phyloP scores from a whole-genome alignment of 495 filamentous ascomycete genomes.

The Penicillium angulare region DNA sequence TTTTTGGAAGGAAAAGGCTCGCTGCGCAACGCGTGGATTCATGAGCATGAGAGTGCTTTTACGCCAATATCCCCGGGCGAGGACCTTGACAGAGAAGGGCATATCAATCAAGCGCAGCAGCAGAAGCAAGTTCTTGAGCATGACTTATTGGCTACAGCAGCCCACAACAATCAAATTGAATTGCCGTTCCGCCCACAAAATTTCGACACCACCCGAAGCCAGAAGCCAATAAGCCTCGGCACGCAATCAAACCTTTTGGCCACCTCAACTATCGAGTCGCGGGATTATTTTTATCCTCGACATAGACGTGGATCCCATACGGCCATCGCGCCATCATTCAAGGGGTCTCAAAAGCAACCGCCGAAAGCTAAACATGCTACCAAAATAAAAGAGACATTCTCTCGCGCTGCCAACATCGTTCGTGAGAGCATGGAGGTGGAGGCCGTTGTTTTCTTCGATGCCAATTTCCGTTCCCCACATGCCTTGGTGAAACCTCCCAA shows the following conservation, averaged over 20 bases:
- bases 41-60: not conserved
- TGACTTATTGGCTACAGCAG: not conserved
- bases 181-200: not conserved
- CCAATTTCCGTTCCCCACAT: constrained; percentile 25
- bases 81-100: constrained; percentile 4
- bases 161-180: not conserved
- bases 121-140: constrained; percentile 13
- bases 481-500: constrained; percentile 8
- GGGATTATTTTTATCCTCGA: not conserved
- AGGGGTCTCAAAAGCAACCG: not conserved
- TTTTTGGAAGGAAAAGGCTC: constrained; percentile 20
- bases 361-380: constrained; percentile 4
- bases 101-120: constrained; percentile 17
- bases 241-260: not conserved
- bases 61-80: not conserved
- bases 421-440: constrained; percentile 50
- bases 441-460: constrained; percentile 49
- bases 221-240: not conserved
- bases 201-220: not conserved
- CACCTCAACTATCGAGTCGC: not conserved
- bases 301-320: not conserved
- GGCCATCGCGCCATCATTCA: not conserved
- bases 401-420: constrained; percentile 46
- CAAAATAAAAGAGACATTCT: constrained; percentile 15
- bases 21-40: constrained; percentile 15